Evolutionary conservation across 2,329 filamentous ascomycete genomes (phyloP), one percentile per base, ranked within the genome.

Genomic region (Pezicula carpinea): DNA sequence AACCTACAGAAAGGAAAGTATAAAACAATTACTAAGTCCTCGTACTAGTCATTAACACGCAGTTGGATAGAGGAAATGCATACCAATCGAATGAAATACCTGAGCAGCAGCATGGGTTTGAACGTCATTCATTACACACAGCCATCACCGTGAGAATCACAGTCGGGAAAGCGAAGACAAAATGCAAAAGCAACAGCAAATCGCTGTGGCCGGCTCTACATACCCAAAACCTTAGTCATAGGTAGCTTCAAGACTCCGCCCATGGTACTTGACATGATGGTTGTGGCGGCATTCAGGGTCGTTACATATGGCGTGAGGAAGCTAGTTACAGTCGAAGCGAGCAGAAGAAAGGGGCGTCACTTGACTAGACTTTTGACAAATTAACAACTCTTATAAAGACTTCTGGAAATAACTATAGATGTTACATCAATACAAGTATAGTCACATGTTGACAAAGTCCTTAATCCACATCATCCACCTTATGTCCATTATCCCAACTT

Each of bases 11-110:
- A 66, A 86, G 46, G 72, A 71, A 26, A 83, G 64, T n/a, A n/a
- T n/a, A n/a, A n/a, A n/a, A n/a, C n/a, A n/a, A n/a, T n/a, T 19
- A 10, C 53, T 51, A 15, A 55, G 46, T 73, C 70, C 68, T 85
- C 84, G 36, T 84, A 75, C 47, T 74, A 75, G 59, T 84, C 33
- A 35, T n/a, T 15, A 14, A 15, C 74, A 46, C 66, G 19, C 61
- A 65, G 5, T 65, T 72, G 54, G 67, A 86, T 46, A 72, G 71
- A 26, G 83, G 64, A 19, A 11, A 52, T 48, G n/a, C 54, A 45
- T 72, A 70, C 68, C 85, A 38, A 84, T 75, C 47, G 74, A 75
- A 59, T 84, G 87, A 53, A 89, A 83, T 3, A 87, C 80, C 53
- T 61, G 53, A 5, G 56, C 58, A 1, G 82, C 81, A 31, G 77